Evolutionary conservation across 2,329 filamentous ascomycete species (phyloP), one percentile per base, ranked within the genome.

Genomic region (Alternaria brassicae): DNA sequence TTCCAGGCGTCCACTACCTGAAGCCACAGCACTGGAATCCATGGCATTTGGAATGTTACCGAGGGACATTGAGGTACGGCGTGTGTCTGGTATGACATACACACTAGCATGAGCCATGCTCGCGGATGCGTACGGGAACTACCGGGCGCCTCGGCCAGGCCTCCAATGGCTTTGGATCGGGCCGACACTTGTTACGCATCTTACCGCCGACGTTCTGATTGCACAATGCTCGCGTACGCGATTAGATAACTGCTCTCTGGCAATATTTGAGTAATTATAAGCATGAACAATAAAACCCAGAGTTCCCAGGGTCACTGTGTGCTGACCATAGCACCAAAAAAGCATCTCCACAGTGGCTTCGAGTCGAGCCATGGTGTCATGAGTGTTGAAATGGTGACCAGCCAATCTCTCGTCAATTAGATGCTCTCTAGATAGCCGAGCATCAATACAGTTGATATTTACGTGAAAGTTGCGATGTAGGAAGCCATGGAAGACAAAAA

Each of bases 11-110:
- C 17, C 9, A 39, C 28, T 36, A 36, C 30, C 9, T 19, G n/a
- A 51, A 56, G 45, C 53, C 53, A 56, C 30, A 19, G 27, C 17
- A 17, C 17, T 21, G 34, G 21, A 21, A 34, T 6, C 23, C 19
- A 27, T 23, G 28, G 30, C 19, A 42, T 30, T 37, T 50, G 45
- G 48, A 57, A 57, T 53, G 48, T 44, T 57, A 40, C 55, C 48
- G 55, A 53, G 48, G 48, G 34, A 34, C 30, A 8, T 48, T 40
- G 28, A 19, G 13, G 21, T 45, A 15, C 32, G 36, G 40, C 21
- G 12, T 34, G 12, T 13, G 21, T 21, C n/a, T 42, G 15, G 17
- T 21, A 27, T 44, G 39, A 37, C 23, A 25, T 44, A 17, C n/a
- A 25, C 12, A 10, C 19, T 30, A 39, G 23, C 50, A 55, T 9